Evolutionary conservation across 2,329 filamentous ascomycete genomes (phyloP), one percentile per base, ranked within the genome.

Genomic region (Incumbomyces lentus): DNA sequence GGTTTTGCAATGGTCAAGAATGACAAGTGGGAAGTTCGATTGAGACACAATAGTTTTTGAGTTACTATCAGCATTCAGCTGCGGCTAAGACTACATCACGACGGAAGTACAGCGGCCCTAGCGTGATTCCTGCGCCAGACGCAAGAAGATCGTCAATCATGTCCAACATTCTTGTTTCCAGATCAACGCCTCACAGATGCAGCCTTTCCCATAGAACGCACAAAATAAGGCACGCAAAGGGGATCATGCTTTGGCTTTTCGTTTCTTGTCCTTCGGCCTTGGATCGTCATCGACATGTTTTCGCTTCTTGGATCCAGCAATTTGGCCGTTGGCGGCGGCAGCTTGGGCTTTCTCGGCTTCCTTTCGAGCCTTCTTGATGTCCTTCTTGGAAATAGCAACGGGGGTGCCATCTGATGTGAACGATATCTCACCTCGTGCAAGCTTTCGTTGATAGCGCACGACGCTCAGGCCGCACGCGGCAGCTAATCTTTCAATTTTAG

Each of bases 381-480:
- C 81, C 69, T 86, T 86, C 74, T 86, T 86, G 71, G 79, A 84
- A 58, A 81, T 66, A 3, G 84, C 71, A 55, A 77, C 72, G 34
- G 83, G 79, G 43, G 74, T 80, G 48, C 83, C 83, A 51, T 84
- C 76, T 11, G 69, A 67, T 56, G 73, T 74, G 53, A 87, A 68
- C 60, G 78, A 72, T 53, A 88, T 82, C 59, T 87, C 82, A 32
- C 84, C 84, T 52, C 81, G 76, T 67, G 85, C 83, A 55, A 79
- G 79, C 73, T 87, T 87, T 63, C 81, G 75, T 72, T 84, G 80
- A 69, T 87, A 88, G 68, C 86, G 83, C 69, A 78, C 79, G 45
- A 84, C 76, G 6, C 81, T 84, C 49, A 88, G 70, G 51, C 82
- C 83, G 7, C 81, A 78, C 55, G 76, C 72, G 49, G 75, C 77